These are phyloP conservation scores for Suillus brevipes DNA, from an alignment of 768 basidiomycete genomes.

Conservation along the genomic window DNA sequence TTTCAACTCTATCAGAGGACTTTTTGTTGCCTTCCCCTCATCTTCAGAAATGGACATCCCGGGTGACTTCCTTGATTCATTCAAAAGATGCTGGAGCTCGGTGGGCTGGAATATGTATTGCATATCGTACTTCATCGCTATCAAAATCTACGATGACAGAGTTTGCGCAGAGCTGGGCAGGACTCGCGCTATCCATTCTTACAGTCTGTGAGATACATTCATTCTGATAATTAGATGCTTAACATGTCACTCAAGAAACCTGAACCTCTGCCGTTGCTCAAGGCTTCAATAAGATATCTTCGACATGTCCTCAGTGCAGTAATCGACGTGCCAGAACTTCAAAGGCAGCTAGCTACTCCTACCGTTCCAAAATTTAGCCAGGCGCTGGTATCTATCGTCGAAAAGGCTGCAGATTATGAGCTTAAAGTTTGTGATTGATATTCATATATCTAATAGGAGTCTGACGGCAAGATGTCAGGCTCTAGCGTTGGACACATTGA, in stretches of 20 bases:
- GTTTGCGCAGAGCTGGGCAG: constrained; percentile 71
- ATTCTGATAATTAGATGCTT: constrained; percentile 26
- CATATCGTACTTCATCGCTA: constrained; percentile 59
- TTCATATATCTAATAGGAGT: neutral
- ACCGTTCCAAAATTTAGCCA: constrained; percentile 70
- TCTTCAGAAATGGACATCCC: constrained; percentile 71
- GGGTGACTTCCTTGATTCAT: constrained; percentile 72
- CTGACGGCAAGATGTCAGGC: constrained; percentile 34
- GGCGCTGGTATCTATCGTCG: constrained; percentile 55
- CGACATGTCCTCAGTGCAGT: constrained; percentile 60
- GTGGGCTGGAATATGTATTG: constrained; percentile 80
- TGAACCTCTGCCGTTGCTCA: constrained; percentile 59
- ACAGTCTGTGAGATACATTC: constrained; percentile 54
- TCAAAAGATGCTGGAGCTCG: constrained; percentile 75
- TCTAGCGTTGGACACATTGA: constrained; percentile 47
- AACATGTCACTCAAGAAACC: constrained; percentile 52
- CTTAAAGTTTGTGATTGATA: constrained; percentile 45
- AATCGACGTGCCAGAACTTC: constrained; percentile 70
- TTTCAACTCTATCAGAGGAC: constrained; percentile 54
- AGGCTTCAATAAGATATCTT: constrained; percentile 66
- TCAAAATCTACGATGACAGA: constrained; percentile 67
- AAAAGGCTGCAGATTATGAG: constrained; percentile 50
- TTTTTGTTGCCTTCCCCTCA: constrained; percentile 63
- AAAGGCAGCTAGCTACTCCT: constrained; percentile 73
- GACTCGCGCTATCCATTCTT: constrained; percentile 60